phyloP scores from a whole-genome alignment of 768 basidiomycete species.

The Suillus alpinus region DNA sequence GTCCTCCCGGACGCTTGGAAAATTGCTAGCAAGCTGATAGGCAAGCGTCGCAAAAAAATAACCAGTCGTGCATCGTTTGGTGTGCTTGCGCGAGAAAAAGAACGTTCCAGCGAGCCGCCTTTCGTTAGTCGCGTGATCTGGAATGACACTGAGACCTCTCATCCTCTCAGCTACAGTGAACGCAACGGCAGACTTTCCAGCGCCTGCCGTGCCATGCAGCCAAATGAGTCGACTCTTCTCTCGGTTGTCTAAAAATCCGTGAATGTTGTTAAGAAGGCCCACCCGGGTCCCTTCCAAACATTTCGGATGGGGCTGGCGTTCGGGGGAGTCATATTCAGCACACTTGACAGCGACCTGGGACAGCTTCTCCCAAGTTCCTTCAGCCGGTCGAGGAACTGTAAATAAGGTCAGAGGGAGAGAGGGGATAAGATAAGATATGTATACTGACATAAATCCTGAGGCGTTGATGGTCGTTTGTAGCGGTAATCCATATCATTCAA shows the following conservation, averaged over 20 bases:
- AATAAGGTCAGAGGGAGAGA: not conserved
- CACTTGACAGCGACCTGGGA: not conserved
- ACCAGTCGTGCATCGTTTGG: not conserved
- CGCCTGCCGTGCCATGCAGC: not conserved
- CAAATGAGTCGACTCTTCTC: not conserved
- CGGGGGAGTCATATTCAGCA: not conserved
- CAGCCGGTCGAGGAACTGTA: not conserved
- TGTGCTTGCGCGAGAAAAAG: not conserved
- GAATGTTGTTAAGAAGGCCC: not conserved
- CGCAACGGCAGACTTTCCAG: not conserved
- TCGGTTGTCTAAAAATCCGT: not conserved
- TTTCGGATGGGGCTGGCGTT: not conserved
- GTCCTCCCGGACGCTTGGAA: not conserved
- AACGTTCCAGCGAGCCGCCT: not conserved
- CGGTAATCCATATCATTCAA: not conserved
- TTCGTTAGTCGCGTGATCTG: not conserved
- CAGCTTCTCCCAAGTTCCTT: no score
- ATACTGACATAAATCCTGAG: not conserved
- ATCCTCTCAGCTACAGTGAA: not conserved
- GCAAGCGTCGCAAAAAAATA: not conserved
- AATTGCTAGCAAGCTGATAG: not conserved
- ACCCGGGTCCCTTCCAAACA: not conserved
- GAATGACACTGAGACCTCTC: not conserved
- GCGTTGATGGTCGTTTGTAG: not conserved
- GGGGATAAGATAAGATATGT: no score